These are phyloP conservation scores for Penicillium manginii DNA, from an alignment of 495 filamentous ascomycete species.

Conservation along the genomic window DNA sequence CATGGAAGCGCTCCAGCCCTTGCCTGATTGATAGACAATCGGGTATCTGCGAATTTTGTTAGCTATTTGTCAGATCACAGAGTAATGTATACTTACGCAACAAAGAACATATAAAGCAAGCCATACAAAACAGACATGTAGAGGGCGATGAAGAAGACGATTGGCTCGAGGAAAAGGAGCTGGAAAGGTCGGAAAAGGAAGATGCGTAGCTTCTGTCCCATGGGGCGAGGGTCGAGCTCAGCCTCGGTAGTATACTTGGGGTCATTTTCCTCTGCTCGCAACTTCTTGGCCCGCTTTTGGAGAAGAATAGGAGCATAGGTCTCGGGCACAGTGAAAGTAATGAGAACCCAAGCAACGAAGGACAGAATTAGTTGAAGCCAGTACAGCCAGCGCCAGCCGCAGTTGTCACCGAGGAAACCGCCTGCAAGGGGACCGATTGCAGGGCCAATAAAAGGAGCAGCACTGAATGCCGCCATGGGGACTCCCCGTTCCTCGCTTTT, in stretches of 20 bases:
- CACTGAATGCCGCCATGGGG: slow-evolving; percentile 84
- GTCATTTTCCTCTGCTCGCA: slow-evolving; percentile 69
- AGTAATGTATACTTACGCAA: slow-evolving; percentile 45
- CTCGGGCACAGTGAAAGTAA: slow-evolving; percentile 81
- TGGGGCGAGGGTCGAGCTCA: slow-evolving; percentile 69
- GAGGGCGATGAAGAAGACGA: slow-evolving; percentile 74
- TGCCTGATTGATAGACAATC: slow-evolving; percentile 75
- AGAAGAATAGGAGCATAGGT: slow-evolving; percentile 78
- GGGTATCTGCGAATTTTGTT: slow-evolving; percentile 57
- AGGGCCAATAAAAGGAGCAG: slow-evolving; percentile 78
- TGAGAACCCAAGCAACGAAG: slow-evolving; percentile 65
- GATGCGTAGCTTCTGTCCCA: slow-evolving; percentile 63
- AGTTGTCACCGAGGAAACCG: slow-evolving; percentile 69
- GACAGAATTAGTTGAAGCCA: slow-evolving; percentile 79
- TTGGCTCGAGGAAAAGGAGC: slow-evolving; percentile 76
- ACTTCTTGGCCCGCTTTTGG: slow-evolving; percentile 63
- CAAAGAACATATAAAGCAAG: slow-evolving; percentile 83
- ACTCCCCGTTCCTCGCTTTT: slow-evolving; percentile 79
- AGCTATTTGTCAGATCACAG: slow-evolving; percentile 1
- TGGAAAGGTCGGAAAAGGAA: slow-evolving; percentile 79
- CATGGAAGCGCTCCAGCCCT: slow-evolving; percentile 69
- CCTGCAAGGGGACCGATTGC: slow-evolving; percentile 74
- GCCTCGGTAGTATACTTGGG: slow-evolving; percentile 68
- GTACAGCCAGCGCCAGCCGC: slow-evolving; percentile 84
- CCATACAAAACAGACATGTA: slow-evolving; percentile 84